Evolutionary conservation across 352 stramenopile genomes (phyloP).

Genomic region (Chrysophaeum taylorii): DNA sequence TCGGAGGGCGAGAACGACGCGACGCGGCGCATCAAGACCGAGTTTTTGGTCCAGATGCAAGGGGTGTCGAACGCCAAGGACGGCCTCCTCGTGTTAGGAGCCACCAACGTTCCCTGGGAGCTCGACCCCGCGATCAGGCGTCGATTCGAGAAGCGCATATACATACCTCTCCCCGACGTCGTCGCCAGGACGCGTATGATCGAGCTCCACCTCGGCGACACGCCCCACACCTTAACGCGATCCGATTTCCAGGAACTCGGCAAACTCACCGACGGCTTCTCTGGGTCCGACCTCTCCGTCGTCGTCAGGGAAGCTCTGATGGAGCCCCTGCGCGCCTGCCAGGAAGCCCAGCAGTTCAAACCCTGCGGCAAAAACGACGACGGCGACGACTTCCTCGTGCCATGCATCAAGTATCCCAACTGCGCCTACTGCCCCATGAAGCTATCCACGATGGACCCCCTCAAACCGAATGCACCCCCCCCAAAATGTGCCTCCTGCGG

Average conservation of each 20-base stretch:
- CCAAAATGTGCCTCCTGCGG: conserved; percentile 48
- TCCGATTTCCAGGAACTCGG: conserved; percentile 83
- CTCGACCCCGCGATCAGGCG: conserved; percentile 74
- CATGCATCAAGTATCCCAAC: conserved; percentile 45
- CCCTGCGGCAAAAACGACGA: conserved; percentile 32
- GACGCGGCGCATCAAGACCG: conserved; percentile 89
- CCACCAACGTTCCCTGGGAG: conserved; percentile 97
- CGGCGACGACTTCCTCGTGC: not conserved
- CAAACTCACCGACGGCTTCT: conserved; percentile 81
- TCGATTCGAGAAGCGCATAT: conserved; percentile 97
- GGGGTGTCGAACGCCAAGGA: not conserved
- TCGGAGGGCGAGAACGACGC: conserved; percentile 89
- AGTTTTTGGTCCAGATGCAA: conserved; percentile 96
- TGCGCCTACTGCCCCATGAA: conserved; percentile 52
- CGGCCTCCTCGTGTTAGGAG: conserved; percentile 79
- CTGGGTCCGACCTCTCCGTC: conserved; percentile 90
- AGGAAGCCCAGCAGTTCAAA: conserved; percentile 79
- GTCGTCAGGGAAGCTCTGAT: conserved; percentile 93
- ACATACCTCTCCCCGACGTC: conserved; percentile 89
- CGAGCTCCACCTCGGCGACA: conserved; percentile 92
- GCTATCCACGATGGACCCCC: conserved; percentile 40
- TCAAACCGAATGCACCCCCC: not conserved
- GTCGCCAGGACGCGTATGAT: conserved; percentile 82
- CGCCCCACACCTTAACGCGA: conserved; percentile 78
- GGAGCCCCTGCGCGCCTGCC: conserved; percentile 88